Evolutionary conservation across 1,284 basidiomycete species (phyloP), one percentile per base, ranked within the genome.

Genomic region (Mycosarcoma maydis): DNA sequence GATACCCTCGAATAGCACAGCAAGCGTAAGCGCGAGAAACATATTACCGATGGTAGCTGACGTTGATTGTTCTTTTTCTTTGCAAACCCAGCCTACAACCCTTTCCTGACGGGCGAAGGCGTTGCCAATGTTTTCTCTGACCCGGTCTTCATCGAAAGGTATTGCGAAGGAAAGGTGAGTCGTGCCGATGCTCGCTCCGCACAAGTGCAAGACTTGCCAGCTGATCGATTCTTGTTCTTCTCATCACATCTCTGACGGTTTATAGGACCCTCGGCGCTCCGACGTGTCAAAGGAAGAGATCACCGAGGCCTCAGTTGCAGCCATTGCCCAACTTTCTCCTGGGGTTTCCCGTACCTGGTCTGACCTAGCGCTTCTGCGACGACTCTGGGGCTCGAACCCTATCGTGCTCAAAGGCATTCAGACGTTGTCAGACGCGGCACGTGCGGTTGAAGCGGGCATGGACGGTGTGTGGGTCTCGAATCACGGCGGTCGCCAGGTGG

Each of bases 21-120:
- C 5, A 26, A 11, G 41, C 20, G 10, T 5, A 14, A 17, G n/a
- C n/a, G n/a, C n/a, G n/a, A 20, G 29, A 33, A 6, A 20, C 17
- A 14, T 16, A 20, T 9, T 3, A 39, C 22, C 20, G 41, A 26
- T 22, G 19, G 22, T n/a, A 16, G 11, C 8, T 26, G 20, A 10
- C 17, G 22, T 34, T 34, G 16, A 19, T 5, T 32, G 10, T 33
- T 33, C 14, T 17, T 33, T 19, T 43, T 24, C 32, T 10, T 2
- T n/a, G 7, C 33, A 3, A 34, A 8, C 37, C 82, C 75, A 20
- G 83, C 86, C 1, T 90, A 88, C 78, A 84, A 88, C 23, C 89
- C 89, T 6, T 87, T 90, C 76, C 75, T 80, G 6, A 87, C 89
- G 60, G 88, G 88, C 17, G 82, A 72, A 29, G 78, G 68, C n/a